Percentiles rank a stretch among this genome's conserved stretches.
phyloP scores from a whole-genome alignment of 495 filamentous ascomycete genomes.

The Tuber aestivum region DNA sequence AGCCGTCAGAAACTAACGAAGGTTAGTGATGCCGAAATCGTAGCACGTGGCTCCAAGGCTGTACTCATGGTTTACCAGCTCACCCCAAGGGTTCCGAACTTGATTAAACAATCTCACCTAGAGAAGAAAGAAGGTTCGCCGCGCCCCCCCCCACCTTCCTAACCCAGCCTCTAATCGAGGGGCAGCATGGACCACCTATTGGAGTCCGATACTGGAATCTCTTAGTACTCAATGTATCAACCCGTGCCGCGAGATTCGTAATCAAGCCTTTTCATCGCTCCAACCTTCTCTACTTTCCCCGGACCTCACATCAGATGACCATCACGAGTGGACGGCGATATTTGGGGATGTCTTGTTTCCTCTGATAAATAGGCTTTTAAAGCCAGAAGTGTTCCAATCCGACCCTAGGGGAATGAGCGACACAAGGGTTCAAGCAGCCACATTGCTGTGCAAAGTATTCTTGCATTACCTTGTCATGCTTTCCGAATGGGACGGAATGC shows the following conservation, averaged over 20 bases:
- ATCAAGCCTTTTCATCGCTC: slow-evolving; percentile 78
- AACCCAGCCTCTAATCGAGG: slow-evolving; percentile 21
- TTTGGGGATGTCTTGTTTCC: slow-evolving; percentile 94
- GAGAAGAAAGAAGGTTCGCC: slow-evolving; percentile 72
- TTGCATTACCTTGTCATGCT: slow-evolving; percentile 84
- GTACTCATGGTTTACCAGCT: slow-evolving; percentile 73
- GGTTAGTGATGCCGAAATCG: slow-evolving; percentile 60
- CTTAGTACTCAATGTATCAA: slow-evolving; percentile 88
- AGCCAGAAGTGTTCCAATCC: slow-evolving; percentile 90
- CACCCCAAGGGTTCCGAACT: slow-evolving; percentile 68
- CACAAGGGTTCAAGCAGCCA: slow-evolving; percentile 86
- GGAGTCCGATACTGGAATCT: slow-evolving; percentile 88
- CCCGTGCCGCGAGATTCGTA: slow-evolving; percentile 86
- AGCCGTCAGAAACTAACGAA: slow-evolving; percentile 6
- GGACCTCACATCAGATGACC: slow-evolving; percentile 67
- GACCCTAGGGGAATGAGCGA: slow-evolving; percentile 93
- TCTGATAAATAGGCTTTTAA: slow-evolving; percentile 79
- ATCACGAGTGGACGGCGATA: slow-evolving; percentile 88
- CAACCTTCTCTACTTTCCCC: slow-evolving; percentile 79
- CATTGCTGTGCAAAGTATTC: slow-evolving; percentile 88
- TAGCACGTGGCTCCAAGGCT: slow-evolving; percentile 71
- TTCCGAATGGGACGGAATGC: slow-evolving; percentile 80
- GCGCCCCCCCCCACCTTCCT: neutral
- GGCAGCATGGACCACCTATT: slow-evolving; percentile 92
- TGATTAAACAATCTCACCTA: slow-evolving; percentile 89